Evolutionary conservation across 306 rosid species (phyloP).

Genomic region (Vachellia pachyceras): DNA sequence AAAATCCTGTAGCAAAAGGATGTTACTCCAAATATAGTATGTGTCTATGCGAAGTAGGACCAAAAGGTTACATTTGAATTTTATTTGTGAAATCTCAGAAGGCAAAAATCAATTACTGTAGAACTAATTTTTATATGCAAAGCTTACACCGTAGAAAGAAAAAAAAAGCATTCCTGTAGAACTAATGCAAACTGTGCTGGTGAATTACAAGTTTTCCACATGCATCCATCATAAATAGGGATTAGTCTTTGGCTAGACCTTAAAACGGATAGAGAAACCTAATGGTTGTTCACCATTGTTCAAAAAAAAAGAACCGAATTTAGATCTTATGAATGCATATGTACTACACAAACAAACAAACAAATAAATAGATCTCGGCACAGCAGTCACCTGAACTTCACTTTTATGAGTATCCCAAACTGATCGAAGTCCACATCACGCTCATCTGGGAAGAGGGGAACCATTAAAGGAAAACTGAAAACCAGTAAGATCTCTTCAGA

Average conservation of each 20-base stretch:
- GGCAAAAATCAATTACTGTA: neutral
- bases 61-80: neutral
- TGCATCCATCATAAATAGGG: neutral
- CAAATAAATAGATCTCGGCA: conserved; percentile 12
- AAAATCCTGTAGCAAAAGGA: neutral
- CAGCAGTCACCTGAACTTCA: conserved; percentile 85
- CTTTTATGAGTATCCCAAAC: conserved; percentile 90
- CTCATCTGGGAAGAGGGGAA: conserved; percentile 71
- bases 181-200: neutral
- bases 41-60: neutral
- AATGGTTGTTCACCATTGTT: neutral
- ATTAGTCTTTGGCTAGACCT: neutral
- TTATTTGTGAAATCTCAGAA: neutral
- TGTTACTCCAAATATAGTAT: neutral
- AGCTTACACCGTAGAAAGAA: neutral
- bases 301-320: neutral
- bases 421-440: conserved; percentile 80
- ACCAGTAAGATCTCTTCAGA: conserved; percentile 16
- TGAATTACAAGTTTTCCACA: neutral
- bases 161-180: neutral
- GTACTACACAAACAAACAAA: neutral
- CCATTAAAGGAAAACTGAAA: conserved; percentile 36
- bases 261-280: neutral
- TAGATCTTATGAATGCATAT: conserved; percentile 24
- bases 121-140: neutral